phyloP scores from a whole-genome alignment of 257 asterid species.

The Ligustrum vulgare region DNA sequence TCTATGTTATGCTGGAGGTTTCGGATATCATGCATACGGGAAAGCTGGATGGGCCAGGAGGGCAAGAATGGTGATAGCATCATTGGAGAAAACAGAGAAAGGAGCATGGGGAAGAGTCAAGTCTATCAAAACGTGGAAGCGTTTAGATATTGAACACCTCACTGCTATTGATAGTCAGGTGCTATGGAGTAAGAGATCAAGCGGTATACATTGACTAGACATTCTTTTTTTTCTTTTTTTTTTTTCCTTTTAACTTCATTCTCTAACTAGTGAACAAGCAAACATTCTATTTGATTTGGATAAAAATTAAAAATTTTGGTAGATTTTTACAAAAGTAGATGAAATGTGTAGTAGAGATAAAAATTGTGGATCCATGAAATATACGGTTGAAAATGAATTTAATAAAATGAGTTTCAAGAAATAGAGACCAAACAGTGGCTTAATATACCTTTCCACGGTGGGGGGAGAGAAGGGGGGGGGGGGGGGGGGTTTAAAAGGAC shows the following conservation, averaged over 20 bases:
- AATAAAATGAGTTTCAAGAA: too few relatives aligned
- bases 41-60: constrained; percentile 93
- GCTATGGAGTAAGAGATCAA: constrained; percentile 72
- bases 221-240: constrained; percentile 5
- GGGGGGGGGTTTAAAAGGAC: too few relatives aligned
- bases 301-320: too few relatives aligned
- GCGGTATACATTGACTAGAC: constrained; percentile 15
- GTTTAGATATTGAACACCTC: constrained; percentile 69
- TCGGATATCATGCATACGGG: constrained; percentile 96
- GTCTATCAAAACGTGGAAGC: constrained; percentile 86
- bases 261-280: too few relatives aligned
- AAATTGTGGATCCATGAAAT: too few relatives aligned
- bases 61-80: constrained; percentile 85
- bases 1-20: constrained; percentile 94
- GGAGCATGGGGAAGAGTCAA: constrained; percentile 81
- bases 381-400: too few relatives aligned
- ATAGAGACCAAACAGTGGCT: too few relatives aligned
- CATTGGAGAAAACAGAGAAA: constrained; percentile 64
- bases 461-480: background rate
- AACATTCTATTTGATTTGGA: too few relatives aligned
- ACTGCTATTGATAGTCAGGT: constrained; percentile 69
- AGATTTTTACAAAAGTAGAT: too few relatives aligned
- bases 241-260: background rate
- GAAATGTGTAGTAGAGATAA: too few relatives aligned
- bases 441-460: background rate